These are phyloP conservation scores for Ocimum tenuiflorum DNA, from an alignment of 257 asterid species.

Conservation along the genomic window DNA sequence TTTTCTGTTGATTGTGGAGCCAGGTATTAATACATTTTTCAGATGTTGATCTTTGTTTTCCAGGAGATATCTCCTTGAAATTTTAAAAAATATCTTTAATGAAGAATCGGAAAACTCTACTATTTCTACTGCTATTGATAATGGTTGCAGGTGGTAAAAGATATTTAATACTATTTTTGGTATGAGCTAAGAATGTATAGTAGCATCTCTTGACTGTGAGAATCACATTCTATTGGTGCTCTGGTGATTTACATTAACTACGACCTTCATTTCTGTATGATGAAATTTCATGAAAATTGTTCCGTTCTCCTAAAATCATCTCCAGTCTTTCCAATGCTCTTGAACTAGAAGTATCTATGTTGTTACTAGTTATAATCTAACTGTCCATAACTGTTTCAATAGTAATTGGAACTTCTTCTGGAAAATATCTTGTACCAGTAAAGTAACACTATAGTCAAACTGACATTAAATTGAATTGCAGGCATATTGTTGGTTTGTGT, in stretches of 20 bases:
- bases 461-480: constrained; percentile 28
- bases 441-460: not conserved
- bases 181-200: not conserved
- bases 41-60: not conserved
- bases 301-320: not conserved
- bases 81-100: not conserved
- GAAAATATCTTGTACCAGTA: not conserved
- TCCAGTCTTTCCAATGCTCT: constrained; percentile 1
- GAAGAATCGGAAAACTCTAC: not conserved
- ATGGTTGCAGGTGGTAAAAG: not conserved
- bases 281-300: not conserved
- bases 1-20: not conserved
- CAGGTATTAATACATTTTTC: not conserved
- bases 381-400: not conserved
- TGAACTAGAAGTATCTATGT: not conserved
- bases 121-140: constrained; percentile 1
- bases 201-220: not conserved
- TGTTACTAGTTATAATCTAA: constrained; percentile 6
- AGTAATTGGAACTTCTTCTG: not conserved
- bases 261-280: not conserved
- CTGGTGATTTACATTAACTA: not conserved
- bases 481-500: constrained; percentile 83
- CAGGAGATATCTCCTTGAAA: not conserved
- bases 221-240: not conserved
- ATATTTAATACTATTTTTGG: not conserved